Base-by-base conservation (phyloP, 495 filamentous ascomycete genomes). In the Neurospora sublineolata region DNA sequence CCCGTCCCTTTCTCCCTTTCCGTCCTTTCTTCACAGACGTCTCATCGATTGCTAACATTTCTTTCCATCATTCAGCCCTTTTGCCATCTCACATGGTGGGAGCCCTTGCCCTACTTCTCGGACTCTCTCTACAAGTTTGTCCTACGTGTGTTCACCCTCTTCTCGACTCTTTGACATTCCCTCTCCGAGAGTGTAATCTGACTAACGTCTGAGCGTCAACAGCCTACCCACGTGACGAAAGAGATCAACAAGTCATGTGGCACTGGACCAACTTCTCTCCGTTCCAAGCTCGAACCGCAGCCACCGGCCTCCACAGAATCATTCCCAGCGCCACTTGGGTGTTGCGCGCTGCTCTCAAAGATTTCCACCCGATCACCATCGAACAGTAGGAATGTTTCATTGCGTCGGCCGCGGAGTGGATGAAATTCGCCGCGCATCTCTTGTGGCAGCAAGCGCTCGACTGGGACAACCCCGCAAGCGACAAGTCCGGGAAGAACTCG, bases 361-460 rank as follows among this genome's bases (percentile, higher is more conserved):
- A 70, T 20, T 70, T 70, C 10, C 69, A 70, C 69, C 69, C 69
- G n/a, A 8, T 64, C 42, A 37, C 23, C 18, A 70, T 70, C 69
- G 42, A 67, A 5, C 39, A 64, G 8, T 70, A 60, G 69, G 69
- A 58, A 36, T 70, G 69, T 9, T 44, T 58, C 18, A 46, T 70
- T 27, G 40, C 36, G 30, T 42, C 69, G 30, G 69, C 69, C 20
- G 27, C 37, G 20, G 40, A 70, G 69, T 70, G 69, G 69, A 23
- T 70, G 37, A 36, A 20, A 23, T 46, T 64, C 2, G 69, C 69
- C 9, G 69, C 23, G 40, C 37, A 67, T 38, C 70, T 20, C 44
- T 30, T 68, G 23, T 44, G 33, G 67, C 18, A 68, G 67, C 67
- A 37, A 33, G 52, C 52, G 52, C 27, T 64, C 52, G 27, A 64